phyloP scores from a whole-genome alignment of 2,329 filamentous ascomycete species.

The Aspergillus calidoustus region DNA sequence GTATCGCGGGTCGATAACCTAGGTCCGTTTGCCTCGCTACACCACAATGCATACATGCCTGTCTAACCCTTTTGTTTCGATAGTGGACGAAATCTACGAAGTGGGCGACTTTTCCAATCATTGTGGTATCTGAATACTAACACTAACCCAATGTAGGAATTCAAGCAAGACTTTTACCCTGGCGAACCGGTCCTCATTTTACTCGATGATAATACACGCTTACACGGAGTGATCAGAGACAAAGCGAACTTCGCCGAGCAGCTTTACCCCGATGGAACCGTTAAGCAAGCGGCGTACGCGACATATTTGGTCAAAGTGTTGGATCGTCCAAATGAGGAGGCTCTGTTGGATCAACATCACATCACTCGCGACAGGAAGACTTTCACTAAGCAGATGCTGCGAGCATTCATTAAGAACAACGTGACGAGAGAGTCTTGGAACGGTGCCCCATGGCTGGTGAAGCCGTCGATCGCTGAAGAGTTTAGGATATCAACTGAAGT shows the following conservation, averaged over 20 bases:
- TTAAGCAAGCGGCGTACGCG: slow-evolving; percentile 70
- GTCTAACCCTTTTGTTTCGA: slow-evolving; percentile 27
- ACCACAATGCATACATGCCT: slow-evolving; percentile 10
- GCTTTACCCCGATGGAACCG: slow-evolving; percentile 66
- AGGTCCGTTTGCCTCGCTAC: slow-evolving; percentile 50
- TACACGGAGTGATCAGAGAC: slow-evolving; percentile 78
- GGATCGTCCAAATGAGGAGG: slow-evolving; percentile 70
- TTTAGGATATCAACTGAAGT: slow-evolving; percentile 89
- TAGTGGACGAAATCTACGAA: slow-evolving; percentile 57
- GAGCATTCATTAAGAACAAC: slow-evolving; percentile 93
- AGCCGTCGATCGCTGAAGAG: slow-evolving; percentile 77
- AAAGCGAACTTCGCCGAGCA: slow-evolving; percentile 75
- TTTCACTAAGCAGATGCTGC: slow-evolving; percentile 92
- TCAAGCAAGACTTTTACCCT: slow-evolving; percentile 88
- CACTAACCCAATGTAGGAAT: slow-evolving; percentile 55
- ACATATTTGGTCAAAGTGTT: slow-evolving; percentile 80
- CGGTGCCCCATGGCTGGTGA: slow-evolving; percentile 96
- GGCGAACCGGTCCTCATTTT: slow-evolving; percentile 81
- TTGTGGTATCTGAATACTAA: not conserved
- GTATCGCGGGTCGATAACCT: slow-evolving; percentile 86
- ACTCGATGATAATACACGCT: slow-evolving; percentile 68
- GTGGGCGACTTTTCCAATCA: slow-evolving; percentile 35
- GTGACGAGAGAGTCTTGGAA: slow-evolving; percentile 92
- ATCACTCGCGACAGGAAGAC: slow-evolving; percentile 85
- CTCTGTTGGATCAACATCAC: slow-evolving; percentile 78